A percentile compares a stretch with the other conserved stretches of the same genome.
These are phyloP conservation scores for Neurospora tetrasperma DNA, from an alignment of 495 filamentous ascomycete genomes.

Conservation along the genomic window DNA sequence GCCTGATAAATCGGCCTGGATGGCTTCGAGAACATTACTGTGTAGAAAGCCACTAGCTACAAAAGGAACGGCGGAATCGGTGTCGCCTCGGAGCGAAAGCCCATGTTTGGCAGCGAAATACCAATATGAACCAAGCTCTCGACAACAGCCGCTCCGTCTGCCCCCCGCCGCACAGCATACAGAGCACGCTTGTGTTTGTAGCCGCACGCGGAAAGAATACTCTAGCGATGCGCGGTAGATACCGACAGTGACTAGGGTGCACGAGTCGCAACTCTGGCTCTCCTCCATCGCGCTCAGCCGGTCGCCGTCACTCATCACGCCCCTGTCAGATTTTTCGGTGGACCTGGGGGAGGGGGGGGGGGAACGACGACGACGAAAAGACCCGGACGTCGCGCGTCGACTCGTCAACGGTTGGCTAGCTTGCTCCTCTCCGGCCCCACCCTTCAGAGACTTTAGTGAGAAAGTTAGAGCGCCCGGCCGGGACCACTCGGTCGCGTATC, in stretches of 20 bases:
- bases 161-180: not conserved
- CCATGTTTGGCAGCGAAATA: not conserved
- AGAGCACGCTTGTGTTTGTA: not conserved
- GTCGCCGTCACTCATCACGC: not conserved
- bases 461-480: not conserved
- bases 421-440: not conserved
- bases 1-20: constrained; percentile 1
- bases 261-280: not conserved
- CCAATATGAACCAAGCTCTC: not conserved
- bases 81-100: not conserved
- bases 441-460: not conserved
- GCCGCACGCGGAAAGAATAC: not conserved
- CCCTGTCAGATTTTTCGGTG: not conserved
- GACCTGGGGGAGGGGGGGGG: not conserved
- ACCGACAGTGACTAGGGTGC: not conserved
- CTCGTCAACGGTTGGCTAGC: not conserved
- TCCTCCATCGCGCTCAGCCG: not conserved
- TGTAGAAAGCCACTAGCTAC: not conserved
- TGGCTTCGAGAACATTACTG: not conserved
- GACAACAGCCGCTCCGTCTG: not conserved
- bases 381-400: not conserved
- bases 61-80: not conserved
- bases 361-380: not conserved
- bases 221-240: not conserved
- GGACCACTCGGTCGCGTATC: constrained; percentile 7